Evolutionary conservation across 2,329 filamentous ascomycete species (phyloP), one percentile per base, ranked within the genome.

Genomic region (Fusarium penzigii): DNA sequence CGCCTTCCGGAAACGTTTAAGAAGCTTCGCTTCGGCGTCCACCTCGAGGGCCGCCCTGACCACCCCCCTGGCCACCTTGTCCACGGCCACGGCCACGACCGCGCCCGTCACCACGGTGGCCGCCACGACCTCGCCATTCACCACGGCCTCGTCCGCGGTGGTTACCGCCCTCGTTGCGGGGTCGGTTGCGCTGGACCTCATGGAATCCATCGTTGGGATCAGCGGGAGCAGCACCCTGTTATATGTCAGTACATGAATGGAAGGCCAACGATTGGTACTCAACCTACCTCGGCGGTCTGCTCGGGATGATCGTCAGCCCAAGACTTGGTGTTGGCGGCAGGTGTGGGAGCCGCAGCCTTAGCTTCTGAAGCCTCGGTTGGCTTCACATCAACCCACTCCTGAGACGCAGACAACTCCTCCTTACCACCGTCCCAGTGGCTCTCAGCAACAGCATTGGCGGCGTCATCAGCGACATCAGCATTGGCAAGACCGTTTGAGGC

Each of bases 281-380:
- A 20, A 65, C 75, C 61, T 68, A 81, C 78, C 67, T 77, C 74
- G 29, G 70, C 60, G 38, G 70, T 70, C 49, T 69, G 71, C 53
- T 85, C 83, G 16, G 87, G 83, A 62, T 89, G 83, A 55, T 94
- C 89, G 65, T 96, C 91, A 25, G 90, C 90, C 90, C 90, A 95
- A 64, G 86, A 91, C 67, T 88, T 85, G 29, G 78, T 78, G 64
- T 80, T 79, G 49, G 74, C 68, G 39, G 75, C 71, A 9, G 76
- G 75, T 7, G 83, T 84, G 43, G 85, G 51, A 47, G 55, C 47
- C 38, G 84, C 83, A 43, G 79, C 84, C 56, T 94, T 89, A 6
- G 88, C 87, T 77, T 95, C 91, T 46, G 83, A 75, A 43, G 86
- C 81, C 65, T 92, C 84, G 51, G 87, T 84, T 46, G 90, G 84